Evolutionary conservation across 257 asterid species (phyloP).

Genomic region (Przewalskia tangutica): DNA sequence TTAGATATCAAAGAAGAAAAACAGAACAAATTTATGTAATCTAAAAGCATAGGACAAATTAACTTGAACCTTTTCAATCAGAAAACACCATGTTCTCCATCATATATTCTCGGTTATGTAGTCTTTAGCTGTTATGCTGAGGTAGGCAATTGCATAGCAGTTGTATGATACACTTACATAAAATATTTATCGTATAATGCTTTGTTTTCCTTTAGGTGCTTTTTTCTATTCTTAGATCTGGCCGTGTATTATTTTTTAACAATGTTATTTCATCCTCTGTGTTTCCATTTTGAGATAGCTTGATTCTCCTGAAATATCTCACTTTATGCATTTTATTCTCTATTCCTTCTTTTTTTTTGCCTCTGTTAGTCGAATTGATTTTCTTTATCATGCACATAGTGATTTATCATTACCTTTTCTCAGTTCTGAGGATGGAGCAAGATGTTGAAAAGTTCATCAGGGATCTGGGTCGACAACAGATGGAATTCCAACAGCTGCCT

Average conservation of each 20-base stretch:
- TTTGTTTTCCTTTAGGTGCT: background rate
- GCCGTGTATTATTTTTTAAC: background rate
- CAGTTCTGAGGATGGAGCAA: slow-evolving; percentile 97
- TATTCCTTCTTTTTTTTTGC: background rate
- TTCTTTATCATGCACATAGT: background rate
- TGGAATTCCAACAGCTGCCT: slow-evolving; percentile 96
- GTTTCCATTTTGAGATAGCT: background rate
- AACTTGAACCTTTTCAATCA: background rate
- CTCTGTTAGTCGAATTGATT: background rate
- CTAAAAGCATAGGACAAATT: background rate
- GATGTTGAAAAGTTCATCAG: slow-evolving; percentile 83
- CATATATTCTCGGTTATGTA: background rate
- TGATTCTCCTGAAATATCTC: background rate
- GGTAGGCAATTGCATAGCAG: background rate
- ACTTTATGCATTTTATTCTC: background rate
- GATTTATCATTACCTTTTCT: background rate
- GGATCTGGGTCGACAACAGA: slow-evolving; percentile 76
- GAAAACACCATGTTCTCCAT: background rate
- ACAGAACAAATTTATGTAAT: background rate
- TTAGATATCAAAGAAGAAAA: background rate
- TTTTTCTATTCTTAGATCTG: background rate
- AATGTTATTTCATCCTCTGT: background rate
- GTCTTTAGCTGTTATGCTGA: background rate
- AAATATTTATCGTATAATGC: background rate
- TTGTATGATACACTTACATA: background rate